Percentiles rank a stretch among this genome's conserved stretches.
These are phyloP conservation scores for Skeletonema menzelii DNA, from an alignment of 108 stramenopile species.

Conservation along the genomic window DNA sequence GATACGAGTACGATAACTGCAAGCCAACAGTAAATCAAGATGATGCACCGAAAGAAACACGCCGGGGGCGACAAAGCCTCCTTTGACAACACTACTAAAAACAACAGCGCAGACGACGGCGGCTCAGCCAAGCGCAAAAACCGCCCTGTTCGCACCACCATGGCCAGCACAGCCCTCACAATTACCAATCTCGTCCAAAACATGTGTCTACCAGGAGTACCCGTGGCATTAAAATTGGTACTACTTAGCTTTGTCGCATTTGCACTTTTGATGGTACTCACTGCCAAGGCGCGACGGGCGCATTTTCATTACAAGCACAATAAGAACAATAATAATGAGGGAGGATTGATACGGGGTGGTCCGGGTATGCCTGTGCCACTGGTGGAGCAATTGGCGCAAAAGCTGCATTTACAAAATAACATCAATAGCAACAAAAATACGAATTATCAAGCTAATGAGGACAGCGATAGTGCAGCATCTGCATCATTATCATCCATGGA, in stretches of 20 bases:
- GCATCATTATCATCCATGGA: neutral
- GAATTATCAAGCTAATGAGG: neutral
- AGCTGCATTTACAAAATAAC: neutral
- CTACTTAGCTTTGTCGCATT: constrained; percentile 32
- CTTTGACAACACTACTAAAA: neutral
- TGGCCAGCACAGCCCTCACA: neutral
- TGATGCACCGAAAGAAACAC: constrained; percentile 47
- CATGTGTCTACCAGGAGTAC: constrained; percentile 30
- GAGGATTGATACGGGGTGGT: constrained; percentile 15
- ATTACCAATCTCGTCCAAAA: neutral
- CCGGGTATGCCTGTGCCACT: constrained; percentile 31
- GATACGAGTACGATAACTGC: too few relatives aligned
- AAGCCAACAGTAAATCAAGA: neutral
- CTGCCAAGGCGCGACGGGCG: constrained; percentile 25
- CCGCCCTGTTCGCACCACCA: neutral
- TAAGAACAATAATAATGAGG: neutral
- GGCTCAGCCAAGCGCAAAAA: constrained; percentile 21
- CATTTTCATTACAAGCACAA: constrained; percentile 12
- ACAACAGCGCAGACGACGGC: constrained; percentile 9
- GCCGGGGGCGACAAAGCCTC: neutral
- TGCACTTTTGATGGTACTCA: constrained; percentile 32
- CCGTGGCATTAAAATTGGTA: constrained; percentile 24
- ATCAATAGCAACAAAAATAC: neutral
- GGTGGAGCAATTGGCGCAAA: constrained; percentile 4
- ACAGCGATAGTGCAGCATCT: neutral